phyloP scores from a whole-genome alignment of 2,329 filamentous ascomycete species.

The Purpureocillium takamizusanense region DNA sequence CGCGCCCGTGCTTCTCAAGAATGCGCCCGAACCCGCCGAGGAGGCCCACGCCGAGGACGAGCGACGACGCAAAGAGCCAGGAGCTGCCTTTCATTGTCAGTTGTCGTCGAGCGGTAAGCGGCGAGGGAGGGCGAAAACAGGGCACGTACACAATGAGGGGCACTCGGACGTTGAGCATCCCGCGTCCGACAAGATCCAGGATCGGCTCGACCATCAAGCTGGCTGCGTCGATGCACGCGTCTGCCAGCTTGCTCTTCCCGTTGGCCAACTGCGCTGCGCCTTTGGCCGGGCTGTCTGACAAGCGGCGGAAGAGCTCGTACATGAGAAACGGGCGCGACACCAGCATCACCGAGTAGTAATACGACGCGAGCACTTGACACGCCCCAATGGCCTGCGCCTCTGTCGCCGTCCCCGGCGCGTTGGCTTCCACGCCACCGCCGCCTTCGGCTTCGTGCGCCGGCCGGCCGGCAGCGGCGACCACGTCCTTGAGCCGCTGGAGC shows the following conservation, averaged over 20 bases:
- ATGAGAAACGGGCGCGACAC: conserved; percentile 47
- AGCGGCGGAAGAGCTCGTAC: conserved; percentile 40
- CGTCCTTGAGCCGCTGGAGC: conserved; percentile 34
- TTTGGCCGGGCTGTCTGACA: conserved; percentile 23
- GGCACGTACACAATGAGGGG: conserved; percentile 41
- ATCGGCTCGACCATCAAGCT: conserved; percentile 43
- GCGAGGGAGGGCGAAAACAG: neutral
- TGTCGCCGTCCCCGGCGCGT: neutral
- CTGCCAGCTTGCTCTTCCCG: conserved; percentile 40
- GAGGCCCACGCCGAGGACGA: conserved; percentile 42
- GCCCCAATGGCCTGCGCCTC: conserved; percentile 32
- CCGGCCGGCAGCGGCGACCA: conserved; percentile 15
- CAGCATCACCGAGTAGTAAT: conserved; percentile 50
- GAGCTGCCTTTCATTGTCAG: conserved; percentile 27
- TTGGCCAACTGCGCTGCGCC: conserved; percentile 16
- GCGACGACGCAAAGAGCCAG: conserved; percentile 44
- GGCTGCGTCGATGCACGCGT: conserved; percentile 46
- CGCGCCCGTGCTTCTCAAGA: conserved; percentile 38
- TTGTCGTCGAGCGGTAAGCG: neutral
- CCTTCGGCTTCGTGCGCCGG: neutral
- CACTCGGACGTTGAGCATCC: conserved; percentile 32
- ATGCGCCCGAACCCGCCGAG: conserved; percentile 42
- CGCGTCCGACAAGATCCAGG: conserved; percentile 31
- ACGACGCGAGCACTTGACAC: conserved; percentile 41
- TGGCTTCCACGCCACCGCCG: too few relatives aligned